Conservation (phyloP, 148 eudicot genomes). For the Salicornia ramosissima region DNA sequence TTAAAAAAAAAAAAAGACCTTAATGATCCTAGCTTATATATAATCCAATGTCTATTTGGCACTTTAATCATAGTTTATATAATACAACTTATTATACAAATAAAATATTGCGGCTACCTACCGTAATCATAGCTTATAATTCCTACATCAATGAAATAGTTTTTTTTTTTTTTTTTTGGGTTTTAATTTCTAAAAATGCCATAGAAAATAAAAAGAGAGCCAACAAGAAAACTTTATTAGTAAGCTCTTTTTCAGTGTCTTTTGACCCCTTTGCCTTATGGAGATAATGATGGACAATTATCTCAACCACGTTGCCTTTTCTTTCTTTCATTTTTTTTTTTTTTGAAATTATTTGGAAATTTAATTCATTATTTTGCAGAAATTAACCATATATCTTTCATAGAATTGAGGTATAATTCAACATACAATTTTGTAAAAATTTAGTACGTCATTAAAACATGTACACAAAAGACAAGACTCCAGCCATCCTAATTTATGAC, state of each 20-base stretch:
- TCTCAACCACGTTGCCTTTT: constrained; percentile 23
- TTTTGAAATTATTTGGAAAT: too few relatives aligned
- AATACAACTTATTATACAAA: too few relatives aligned
- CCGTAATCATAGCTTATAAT: not conserved
- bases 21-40: not conserved
- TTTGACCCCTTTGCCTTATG: constrained; percentile 37
- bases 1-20: too few relatives aligned
- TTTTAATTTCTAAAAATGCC: not conserved
- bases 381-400: too few relatives aligned
- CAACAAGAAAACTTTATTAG: constrained; percentile 24
- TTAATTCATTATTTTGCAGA: too few relatives aligned
- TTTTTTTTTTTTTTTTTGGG: not conserved
- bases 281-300: constrained; percentile 26
- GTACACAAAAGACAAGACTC: too few relatives aligned
- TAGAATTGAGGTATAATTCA: too few relatives aligned
- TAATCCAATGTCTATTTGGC: too few relatives aligned
- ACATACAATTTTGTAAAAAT: too few relatives aligned
- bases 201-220: constrained; percentile 6
- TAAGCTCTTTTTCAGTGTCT: constrained; percentile 29
- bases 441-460: too few relatives aligned
- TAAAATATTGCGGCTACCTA: not conserved
- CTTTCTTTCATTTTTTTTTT: not conserved
- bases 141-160: constrained; percentile 13
- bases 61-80: too few relatives aligned
- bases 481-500: too few relatives aligned